Evolutionary conservation across 2,329 filamentous ascomycete species (phyloP), one percentile per base, ranked within the genome.

Genomic region (Xylariaceae sp.): DNA sequence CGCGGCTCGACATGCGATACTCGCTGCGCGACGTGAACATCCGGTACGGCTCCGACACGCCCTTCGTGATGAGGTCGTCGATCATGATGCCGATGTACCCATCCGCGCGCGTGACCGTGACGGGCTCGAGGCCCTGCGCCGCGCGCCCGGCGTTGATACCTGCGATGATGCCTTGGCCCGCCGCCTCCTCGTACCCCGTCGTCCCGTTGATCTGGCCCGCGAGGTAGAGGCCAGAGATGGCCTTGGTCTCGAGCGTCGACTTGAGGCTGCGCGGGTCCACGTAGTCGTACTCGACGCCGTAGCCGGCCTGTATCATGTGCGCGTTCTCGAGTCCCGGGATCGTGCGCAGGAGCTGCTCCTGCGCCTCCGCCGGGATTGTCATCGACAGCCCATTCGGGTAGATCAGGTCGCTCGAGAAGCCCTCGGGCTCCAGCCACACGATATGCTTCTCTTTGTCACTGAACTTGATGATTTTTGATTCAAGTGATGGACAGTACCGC

Each of bases 41-140:
- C 65, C 95, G 87, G 75, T 99, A 99, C 1, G 95, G 95, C 71
- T 99, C 95, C 2, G 90, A 93, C 26, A 99, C 95, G 44, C 95
- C 95, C 75, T 97, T 98, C 19, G 94, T 98, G 70, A 96, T 88
- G 33, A 99, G 85, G 72, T 99, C 95, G 74, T 99, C 95, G 68
- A 99, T 93, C 92, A 99, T 96, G 76, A 99, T 90, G 65, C 95
- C 95, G 69, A 99, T 98, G 74, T 97, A 99, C 11, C 92, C 92
- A 73, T 99, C 94, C 1, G 90, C 88, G 62, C 95, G 84, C 6
- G 87, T 87, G 26, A 99, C 78, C 0, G 84, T 84, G 59, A 96
- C 80, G 0, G 87, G 82, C 1, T 80, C 73, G 56, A 89, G 85
- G 1, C 84, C 83, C 59, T 85, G 82, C 0, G 93, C 86, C 1